phyloP scores from a whole-genome alignment of 495 filamentous ascomycete species.

The Zalerion maritima region DNA sequence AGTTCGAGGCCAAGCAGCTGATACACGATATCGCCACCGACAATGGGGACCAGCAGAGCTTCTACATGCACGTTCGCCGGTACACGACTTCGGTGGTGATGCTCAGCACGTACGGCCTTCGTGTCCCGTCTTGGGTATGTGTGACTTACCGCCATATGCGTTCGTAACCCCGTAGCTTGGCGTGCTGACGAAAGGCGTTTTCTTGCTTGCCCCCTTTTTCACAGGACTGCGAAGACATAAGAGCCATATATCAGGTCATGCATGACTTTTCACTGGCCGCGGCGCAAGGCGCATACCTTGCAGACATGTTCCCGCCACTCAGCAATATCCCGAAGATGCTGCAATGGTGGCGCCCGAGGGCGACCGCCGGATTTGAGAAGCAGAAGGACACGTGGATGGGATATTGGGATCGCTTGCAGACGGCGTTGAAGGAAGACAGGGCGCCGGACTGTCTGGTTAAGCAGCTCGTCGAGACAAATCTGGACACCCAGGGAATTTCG shows the following conservation, averaged over 20 bases:
- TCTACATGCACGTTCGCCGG: constrained; percentile 19
- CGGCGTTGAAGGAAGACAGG: constrained; percentile 21
- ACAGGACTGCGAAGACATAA: constrained; percentile 26
- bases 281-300: constrained; percentile 33
- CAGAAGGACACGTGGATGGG: constrained; percentile 28
- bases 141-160: too few relatives aligned
- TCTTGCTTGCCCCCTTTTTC: too few relatives aligned
- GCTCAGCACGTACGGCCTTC: constrained; percentile 17
- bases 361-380: too few relatives aligned
- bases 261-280: constrained; percentile 33
- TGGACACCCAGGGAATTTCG: constrained; percentile 21
- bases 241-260: constrained; percentile 31
- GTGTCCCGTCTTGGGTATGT: constrained; percentile 17
- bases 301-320: constrained; percentile 32
- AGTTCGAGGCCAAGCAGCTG: constrained; percentile 31
- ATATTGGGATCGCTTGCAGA: constrained; percentile 25
- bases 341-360: constrained; percentile 32
- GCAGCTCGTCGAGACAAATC: constrained; percentile 22
- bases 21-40: constrained; percentile 22
- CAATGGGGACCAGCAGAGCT: constrained; percentile 11
- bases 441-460: constrained; percentile 21
- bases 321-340: constrained; percentile 26
- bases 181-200: too few relatives aligned
- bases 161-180: too few relatives aligned
- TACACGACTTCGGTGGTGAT: constrained; percentile 22